Evolutionary conservation across 768 basidiomycete species (phyloP).

Genomic region (Pisolithus microcarpus): DNA sequence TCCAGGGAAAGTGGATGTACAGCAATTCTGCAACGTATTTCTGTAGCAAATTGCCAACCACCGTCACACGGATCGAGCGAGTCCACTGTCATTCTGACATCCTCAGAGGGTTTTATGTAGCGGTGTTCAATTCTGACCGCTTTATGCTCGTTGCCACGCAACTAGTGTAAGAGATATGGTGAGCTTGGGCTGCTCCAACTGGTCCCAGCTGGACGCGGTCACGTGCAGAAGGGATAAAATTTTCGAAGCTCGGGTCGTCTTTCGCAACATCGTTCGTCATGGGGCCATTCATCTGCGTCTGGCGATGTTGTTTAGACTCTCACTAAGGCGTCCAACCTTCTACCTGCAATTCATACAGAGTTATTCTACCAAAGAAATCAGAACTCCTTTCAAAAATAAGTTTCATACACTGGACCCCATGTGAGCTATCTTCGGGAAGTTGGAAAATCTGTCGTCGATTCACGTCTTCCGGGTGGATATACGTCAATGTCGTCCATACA

Average conservation of each 20-base stretch:
- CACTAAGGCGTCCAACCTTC: slow-evolving; percentile 15
- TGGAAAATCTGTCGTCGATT: slow-evolving; percentile 68
- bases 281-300: no score
- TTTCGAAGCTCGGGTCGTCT: no score
- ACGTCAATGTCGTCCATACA: slow-evolving; percentile 45
- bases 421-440: slow-evolving; percentile 23
- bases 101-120: no score
- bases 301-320: no score
- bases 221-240: background rate
- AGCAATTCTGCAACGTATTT: background rate
- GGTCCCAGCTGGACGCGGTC: background rate
- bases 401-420: slow-evolving; percentile 42
- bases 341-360: slow-evolving; percentile 55
- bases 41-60: no score
- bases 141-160: background rate
- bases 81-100: no score
- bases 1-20: no score
- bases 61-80: background rate
- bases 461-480: slow-evolving; percentile 73
- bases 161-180: no score
- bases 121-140: background rate
- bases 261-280: no score
- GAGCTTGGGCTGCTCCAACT: no score
- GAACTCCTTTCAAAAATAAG: slow-evolving; percentile 76
- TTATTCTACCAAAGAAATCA: slow-evolving; percentile 79